phyloP scores from a whole-genome alignment of 2,329 filamentous ascomycete species.

The Colletotrichum navitas region DNA sequence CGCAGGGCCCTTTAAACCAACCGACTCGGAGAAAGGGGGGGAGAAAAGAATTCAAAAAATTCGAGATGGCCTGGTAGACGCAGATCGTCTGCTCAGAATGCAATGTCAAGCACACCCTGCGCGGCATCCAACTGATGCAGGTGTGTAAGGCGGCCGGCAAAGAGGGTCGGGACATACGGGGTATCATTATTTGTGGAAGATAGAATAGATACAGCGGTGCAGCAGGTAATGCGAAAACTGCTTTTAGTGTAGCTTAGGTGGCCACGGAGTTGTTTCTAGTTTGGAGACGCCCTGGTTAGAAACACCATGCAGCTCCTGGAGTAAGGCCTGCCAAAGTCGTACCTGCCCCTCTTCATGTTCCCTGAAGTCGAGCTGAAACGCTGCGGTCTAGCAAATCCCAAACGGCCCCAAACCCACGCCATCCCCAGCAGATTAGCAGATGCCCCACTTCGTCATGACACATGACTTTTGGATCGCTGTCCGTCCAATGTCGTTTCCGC shows the following conservation, averaged over 20 bases:
- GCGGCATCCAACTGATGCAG: not conserved
- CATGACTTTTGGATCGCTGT: not conserved
- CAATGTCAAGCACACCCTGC: not conserved
- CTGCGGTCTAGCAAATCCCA: slow-evolving; percentile 47
- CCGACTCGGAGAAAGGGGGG: no score
- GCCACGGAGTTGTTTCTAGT: slow-evolving; percentile 25
- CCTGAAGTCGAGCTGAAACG: slow-evolving; percentile 52
- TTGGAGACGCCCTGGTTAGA: slow-evolving; percentile 24
- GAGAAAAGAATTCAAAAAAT: no score
- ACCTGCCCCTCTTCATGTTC: not conserved
- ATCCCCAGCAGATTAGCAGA: not conserved
- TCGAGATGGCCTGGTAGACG: not conserved
- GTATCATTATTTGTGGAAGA: not conserved
- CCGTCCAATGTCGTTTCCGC: not conserved
- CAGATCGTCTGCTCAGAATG: not conserved
- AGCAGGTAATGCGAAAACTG: not conserved
- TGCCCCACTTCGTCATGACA: slow-evolving; percentile 5
- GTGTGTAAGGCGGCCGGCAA: not conserved
- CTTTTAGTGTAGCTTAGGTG: not conserved
- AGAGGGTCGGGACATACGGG: not conserved
- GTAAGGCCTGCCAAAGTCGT: slow-evolving; percentile 27
- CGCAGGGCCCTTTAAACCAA: no score
- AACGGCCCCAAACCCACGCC: slow-evolving; percentile 45
- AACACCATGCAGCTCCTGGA: slow-evolving; percentile 24
- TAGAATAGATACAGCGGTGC: not conserved